A percentile compares a stretch with the other conserved stretches of the same genome.
Evolutionary conservation across 2,329 filamentous ascomycete genomes (phyloP).

Genomic region (Pseudogymnoascus sp.): DNA sequence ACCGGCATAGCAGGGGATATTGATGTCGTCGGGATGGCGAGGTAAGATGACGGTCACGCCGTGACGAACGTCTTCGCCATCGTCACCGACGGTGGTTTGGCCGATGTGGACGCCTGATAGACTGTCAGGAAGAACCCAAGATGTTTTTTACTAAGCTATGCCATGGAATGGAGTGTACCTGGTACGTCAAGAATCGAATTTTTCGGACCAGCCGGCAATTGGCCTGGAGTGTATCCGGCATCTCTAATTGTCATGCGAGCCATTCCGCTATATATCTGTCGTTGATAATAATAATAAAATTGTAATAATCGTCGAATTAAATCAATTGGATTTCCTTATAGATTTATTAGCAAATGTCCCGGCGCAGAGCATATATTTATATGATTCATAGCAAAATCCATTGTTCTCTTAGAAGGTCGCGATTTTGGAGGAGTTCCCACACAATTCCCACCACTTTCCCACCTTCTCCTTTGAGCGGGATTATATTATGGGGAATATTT

Average conservation of each 20-base stretch:
- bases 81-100: slow-evolving; percentile 24
- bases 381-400: neutral
- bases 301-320: neutral
- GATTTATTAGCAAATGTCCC: too few relatives aligned
- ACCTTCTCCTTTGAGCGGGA: neutral
- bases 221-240: slow-evolving; percentile 24
- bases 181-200: slow-evolving; percentile 27
- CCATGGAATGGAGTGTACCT: slow-evolving; percentile 15
- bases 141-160: neutral
- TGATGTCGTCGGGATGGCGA: slow-evolving; percentile 23
- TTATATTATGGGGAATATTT: neutral
- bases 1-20: slow-evolving; percentile 25
- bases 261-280: slow-evolving; percentile 10
- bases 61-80: slow-evolving; percentile 22
- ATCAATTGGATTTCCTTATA: neutral
- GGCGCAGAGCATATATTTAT: neutral
- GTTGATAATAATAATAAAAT: neutral
- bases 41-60: slow-evolving; percentile 27
- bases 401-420: neutral
- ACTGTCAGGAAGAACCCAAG: neutral
- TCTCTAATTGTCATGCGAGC: slow-evolving; percentile 24
- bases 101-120: slow-evolving; percentile 24
- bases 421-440: slow-evolving; percentile 8
- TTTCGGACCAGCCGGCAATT: slow-evolving; percentile 22
- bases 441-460: neutral